Conservation (phyloP, 345 rosid genomes). For the Lepidium sativum region DNA sequence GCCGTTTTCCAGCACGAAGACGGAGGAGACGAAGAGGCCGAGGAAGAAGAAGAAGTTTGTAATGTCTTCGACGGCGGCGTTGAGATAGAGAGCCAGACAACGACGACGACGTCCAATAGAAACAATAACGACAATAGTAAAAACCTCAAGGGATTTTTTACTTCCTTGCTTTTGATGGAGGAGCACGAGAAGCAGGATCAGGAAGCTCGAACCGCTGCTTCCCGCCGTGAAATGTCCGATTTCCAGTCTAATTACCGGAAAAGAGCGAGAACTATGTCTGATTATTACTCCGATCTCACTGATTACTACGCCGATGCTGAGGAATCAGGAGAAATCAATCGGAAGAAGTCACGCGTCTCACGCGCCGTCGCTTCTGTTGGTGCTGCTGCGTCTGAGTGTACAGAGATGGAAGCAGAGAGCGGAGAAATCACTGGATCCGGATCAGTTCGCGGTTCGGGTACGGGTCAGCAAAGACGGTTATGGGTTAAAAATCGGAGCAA, state of each 20-base stretch:
- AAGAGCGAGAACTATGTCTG: conserved; percentile 29
- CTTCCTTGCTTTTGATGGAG: conserved; percentile 43
- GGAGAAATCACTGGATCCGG: conserved; percentile 33
- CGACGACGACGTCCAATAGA: conserved; percentile 4
- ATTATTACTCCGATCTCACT: conserved; percentile 28
- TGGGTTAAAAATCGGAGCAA: conserved; percentile 88
- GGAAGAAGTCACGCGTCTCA: conserved; percentile 47
- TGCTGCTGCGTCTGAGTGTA: conserved; percentile 21
- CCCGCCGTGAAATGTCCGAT: conserved; percentile 30
- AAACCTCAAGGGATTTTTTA: conserved; percentile 41
- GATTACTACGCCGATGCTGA: conserved; percentile 36
- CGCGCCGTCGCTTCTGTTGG: conserved; percentile 37
- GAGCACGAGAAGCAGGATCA: conserved; percentile 48
- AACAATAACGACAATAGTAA: conserved; percentile 8
- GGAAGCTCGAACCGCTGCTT: conserved; percentile 31
- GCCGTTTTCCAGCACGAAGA: conserved; percentile 18
- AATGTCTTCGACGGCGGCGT: conserved; percentile 19
- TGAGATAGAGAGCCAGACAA: conserved; percentile 1
- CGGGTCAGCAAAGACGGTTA: conserved; percentile 60
- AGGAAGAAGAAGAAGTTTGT: conserved; percentile 22
- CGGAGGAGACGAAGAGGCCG: conserved; percentile 8
- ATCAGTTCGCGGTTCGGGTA: conserved; percentile 15
- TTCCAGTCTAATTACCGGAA: conserved; percentile 41
- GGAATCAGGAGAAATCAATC: conserved; percentile 31
- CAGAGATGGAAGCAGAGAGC: conserved; percentile 26